These are phyloP conservation scores for Fusarium falciforme DNA, from an alignment of 2,329 filamentous ascomycete species.

Conservation along the genomic window DNA sequence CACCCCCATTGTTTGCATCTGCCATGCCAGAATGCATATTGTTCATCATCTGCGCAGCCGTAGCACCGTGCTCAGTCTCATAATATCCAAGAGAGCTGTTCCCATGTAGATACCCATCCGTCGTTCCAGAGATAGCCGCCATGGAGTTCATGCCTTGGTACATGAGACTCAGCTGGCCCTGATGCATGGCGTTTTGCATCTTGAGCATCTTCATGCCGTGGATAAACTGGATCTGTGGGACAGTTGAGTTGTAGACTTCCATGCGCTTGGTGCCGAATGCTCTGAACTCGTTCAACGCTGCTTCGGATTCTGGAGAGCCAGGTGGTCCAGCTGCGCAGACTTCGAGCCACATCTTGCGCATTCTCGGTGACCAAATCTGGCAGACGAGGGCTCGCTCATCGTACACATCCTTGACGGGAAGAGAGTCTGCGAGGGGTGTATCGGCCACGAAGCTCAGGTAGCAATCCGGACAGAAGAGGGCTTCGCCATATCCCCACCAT, in stretches of 20 bases:
- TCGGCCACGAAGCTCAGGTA: constrained; percentile 46
- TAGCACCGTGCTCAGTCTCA: constrained; percentile 49
- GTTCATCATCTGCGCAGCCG: constrained; percentile 47
- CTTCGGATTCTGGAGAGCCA: constrained; percentile 40
- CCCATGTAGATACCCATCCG: constrained; percentile 48
- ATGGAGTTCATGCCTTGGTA: constrained; percentile 49
- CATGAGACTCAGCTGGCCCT: constrained; percentile 47
- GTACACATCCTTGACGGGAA: constrained; percentile 41
- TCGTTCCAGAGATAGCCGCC: constrained; percentile 40
- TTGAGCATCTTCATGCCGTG: constrained; percentile 44
- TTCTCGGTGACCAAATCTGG: constrained; percentile 52
- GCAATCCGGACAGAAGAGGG: constrained; percentile 50
- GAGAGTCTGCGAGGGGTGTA: constrained; percentile 39
- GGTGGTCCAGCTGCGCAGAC: constrained; percentile 43
- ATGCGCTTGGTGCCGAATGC: constrained; percentile 43
- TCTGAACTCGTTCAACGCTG: constrained; percentile 42
- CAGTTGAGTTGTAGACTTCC: constrained; percentile 45
- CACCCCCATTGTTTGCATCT: constrained; percentile 39
- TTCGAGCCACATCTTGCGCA: constrained; percentile 50
- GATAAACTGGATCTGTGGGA: constrained; percentile 47
- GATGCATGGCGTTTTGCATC: constrained; percentile 49
- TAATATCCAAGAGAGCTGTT: constrained; percentile 51
- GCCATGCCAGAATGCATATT: constrained; percentile 49
- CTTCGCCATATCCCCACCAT: constrained; percentile 52
- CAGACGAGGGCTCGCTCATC: constrained; percentile 47